Base-by-base conservation (phyloP, 1,284 basidiomycete genomes). In the Vanrija humicola region DNA sequence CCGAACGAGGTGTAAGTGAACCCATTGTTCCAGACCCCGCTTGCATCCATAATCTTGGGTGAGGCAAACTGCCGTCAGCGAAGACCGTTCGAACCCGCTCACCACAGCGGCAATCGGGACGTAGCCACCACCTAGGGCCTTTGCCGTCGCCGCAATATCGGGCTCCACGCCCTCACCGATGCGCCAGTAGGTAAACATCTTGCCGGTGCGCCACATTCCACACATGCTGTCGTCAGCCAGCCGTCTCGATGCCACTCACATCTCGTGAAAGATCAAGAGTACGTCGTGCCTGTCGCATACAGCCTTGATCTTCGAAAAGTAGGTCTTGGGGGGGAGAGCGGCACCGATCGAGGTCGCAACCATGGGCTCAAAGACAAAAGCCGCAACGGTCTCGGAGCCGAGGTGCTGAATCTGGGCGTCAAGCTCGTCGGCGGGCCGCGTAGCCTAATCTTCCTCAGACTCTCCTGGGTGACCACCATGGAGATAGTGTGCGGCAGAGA, bases 41-140 rank as follows among this genome's bases (percentile, higher is more conserved):
- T 34, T 12, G 34, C 34, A 12, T 34, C 34, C 34, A 34, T 34
- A 10, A 34, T 15, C 34, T 34, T 34, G 34, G 34, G 34, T 12
- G 34, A 34, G 34, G 34, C 34, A 14, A 34, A 34, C 34, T 34
- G 9, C 9, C 9, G 12, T 34, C 34, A 34, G 34, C 12, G 34
- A 12, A 8, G 12, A 12, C 10, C 4, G 5, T 5, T 34, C 34
- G 34, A 34, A 23, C 12, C 4, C 12, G 12, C 34, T 34, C 34
- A 34, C 34, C 34, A 34, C 34, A 5, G 34, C 34, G 12, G 34
- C 34, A 55, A 92, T 89, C 18, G 88, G 79, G 6, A 84, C 87
- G 75, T 90, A 92, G 28, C 88, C 90, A 73, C 87, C 89, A 51
- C 89, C 89, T 6, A 92, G 82, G n/a, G 89, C 89, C 72, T 93